phyloP scores from a whole-genome alignment of 75 land plant genomes.

The Sequoiadendron giganteum region DNA sequence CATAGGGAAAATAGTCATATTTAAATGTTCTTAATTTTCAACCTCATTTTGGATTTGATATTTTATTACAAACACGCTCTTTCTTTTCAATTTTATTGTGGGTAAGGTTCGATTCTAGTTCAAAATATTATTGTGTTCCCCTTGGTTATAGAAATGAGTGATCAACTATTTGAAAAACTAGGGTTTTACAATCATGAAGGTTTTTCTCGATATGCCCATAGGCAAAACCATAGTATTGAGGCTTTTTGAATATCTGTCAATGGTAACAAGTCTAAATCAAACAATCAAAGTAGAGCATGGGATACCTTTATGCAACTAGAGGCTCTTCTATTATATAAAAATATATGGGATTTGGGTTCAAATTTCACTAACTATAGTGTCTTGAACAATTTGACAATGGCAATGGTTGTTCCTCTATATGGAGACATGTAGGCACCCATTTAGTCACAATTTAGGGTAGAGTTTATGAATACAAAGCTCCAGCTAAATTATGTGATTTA shows the following conservation, averaged over 20 bases:
- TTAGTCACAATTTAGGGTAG: constrained; percentile 47
- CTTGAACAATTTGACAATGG: constrained; percentile 26
- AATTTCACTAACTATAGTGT: constrained; percentile 39
- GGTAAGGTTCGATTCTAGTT: no score
- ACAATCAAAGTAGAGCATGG: constrained; percentile 30
- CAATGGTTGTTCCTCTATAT: constrained; percentile 38
- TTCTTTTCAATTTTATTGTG: no score
- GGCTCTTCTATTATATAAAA: constrained; percentile 24
- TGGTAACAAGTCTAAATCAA: constrained; percentile 31
- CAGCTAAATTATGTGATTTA: constrained; percentile 91
- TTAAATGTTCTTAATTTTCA: no score
- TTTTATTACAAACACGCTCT: no score
- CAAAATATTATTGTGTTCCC: no score
- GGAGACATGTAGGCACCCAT: constrained; percentile 71
- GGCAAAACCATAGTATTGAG: constrained; percentile 37
- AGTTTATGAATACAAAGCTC: constrained; percentile 77
- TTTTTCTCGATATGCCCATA: constrained; percentile 35
- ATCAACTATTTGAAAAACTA: no score
- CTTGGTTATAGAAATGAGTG: no score
- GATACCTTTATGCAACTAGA: constrained; percentile 40
- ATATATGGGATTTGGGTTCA: constrained; percentile 7
- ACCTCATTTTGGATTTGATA: no score
- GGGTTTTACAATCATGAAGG: constrained; percentile 23
- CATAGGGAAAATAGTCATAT: no score
- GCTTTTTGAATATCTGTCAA: constrained; percentile 21